Evolutionary conservation across 2,329 filamentous ascomycete genomes (phyloP).

Genomic region (Pleoardoris graminearum): DNA sequence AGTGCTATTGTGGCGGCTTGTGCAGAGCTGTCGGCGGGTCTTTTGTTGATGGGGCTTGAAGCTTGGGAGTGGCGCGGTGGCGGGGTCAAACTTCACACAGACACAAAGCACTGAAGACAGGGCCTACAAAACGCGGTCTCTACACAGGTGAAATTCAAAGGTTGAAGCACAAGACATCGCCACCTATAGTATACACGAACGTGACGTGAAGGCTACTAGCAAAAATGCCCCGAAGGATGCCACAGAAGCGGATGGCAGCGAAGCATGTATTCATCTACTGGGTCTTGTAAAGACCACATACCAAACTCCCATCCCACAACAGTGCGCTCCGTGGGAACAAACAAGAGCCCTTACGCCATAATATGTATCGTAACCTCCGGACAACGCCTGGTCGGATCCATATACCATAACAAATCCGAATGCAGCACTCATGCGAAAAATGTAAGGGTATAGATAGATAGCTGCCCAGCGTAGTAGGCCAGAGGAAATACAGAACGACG

Average conservation of each 20-base stretch:
- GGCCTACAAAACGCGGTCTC: no score
- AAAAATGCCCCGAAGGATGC: no score
- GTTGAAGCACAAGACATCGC: no score
- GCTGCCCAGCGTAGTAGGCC: neutral
- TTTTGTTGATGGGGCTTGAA: neutral
- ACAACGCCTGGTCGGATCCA: constrained; percentile 17
- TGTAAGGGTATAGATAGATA: constrained; percentile 9
- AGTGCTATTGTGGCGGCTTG: neutral
- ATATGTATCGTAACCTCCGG: constrained; percentile 29
- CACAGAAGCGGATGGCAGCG: no score
- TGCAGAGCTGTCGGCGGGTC: neutral
- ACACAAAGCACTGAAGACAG: no score
- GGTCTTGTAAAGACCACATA: constrained; percentile 3
- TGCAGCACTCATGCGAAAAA: constrained; percentile 9
- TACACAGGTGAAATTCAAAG: no score
- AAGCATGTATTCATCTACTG: no score
- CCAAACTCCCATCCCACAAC: constrained; percentile 5
- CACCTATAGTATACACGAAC: no score
- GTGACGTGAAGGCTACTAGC: no score
- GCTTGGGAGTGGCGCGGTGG: neutral
- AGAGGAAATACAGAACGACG: constrained; percentile 1
- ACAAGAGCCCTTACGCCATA: constrained; percentile 11
- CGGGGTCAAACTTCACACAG: neutral
- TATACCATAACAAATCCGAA: constrained; percentile 10
- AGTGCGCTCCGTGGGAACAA: neutral